Base-by-base conservation (phyloP, 2,329 filamentous ascomycete genomes). In the Epichloe coenophiala region DNA sequence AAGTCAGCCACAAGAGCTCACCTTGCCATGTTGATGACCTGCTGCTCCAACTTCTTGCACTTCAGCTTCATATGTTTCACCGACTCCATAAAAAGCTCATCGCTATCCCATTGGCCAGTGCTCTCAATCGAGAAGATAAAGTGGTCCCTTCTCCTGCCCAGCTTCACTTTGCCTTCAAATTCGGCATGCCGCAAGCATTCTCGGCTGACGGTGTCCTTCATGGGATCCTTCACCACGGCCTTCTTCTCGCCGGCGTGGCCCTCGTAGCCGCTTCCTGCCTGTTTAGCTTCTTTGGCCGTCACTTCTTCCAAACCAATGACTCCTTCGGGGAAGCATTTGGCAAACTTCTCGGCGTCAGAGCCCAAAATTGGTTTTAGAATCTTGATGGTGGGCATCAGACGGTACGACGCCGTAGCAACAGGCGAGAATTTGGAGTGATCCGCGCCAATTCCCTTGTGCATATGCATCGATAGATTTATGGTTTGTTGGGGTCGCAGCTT, bases 401-500 rank as follows among this genome's bases (percentile, higher is more conserved):
- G 82, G 72, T 98, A 98, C 23, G 86, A 88, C 3, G 93, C 93
- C 1, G 93, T 96, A 3, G 91, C 90, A 37, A 97, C 93, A 45
- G 93, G 93, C 0, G 88, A 95, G 73, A 93, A 98, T 69, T 98
- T 98, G 59, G 93, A 85, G 67, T 98, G 93, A 68, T 98, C 93
- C 56, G 84, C 81, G 45, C 93, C 93, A 58, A 94, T 82, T 54
- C 94, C 93, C 71, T 96, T 95, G 71, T 95, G 83, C 71, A 91
- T 93, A 73, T 97, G 90, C 78, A 95, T 85, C 58, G 86, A 82
- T 54, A 96, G 74, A 61, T 87, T 78, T 61, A 98, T 87, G 59
- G 81, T 79, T 73, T 98, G 94, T 4, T 86, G 86, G 0, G 94
- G 93, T 31, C 93, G 83, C 68, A 98, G 72, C 73, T 98, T 98